Conservation (phyloP, 2,329 filamentous ascomycete genomes). For the Neonectria hederae region DNA sequence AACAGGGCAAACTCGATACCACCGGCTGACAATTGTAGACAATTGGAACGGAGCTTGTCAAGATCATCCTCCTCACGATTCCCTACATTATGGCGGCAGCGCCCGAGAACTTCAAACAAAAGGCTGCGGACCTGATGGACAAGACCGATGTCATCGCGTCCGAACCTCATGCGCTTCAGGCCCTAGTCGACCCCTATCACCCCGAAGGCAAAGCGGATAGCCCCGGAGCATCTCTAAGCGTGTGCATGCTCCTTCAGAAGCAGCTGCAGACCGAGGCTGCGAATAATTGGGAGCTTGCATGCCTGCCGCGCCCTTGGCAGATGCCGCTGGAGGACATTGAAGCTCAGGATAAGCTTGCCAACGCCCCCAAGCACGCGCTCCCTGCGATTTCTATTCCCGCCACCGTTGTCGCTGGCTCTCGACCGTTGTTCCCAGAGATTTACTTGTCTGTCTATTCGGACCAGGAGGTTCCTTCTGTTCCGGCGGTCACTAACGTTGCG, state of each 20-base stretch:
- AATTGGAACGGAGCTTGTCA: slow-evolving; percentile 86
- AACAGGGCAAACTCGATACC: background rate
- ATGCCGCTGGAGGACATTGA: slow-evolving; percentile 70
- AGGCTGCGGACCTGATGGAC: slow-evolving; percentile 82
- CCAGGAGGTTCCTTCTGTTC: slow-evolving; percentile 90
- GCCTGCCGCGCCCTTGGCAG: slow-evolving; percentile 74
- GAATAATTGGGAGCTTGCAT: slow-evolving; percentile 78
- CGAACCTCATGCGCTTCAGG: slow-evolving; percentile 85
- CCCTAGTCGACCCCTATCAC: slow-evolving; percentile 86
- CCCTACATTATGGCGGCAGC: slow-evolving; percentile 86
- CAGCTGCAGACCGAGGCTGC: slow-evolving; percentile 83
- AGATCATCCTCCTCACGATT: slow-evolving; percentile 94
- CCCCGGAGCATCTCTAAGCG: slow-evolving; percentile 70
- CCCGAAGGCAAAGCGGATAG: slow-evolving; percentile 70
- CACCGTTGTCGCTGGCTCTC: slow-evolving; percentile 76
- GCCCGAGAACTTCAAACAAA: slow-evolving; percentile 74
- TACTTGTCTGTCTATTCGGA: slow-evolving; percentile 92
- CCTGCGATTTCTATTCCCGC: slow-evolving; percentile 80
- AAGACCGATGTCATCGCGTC: slow-evolving; percentile 96
- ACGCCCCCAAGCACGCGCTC: slow-evolving; percentile 77
- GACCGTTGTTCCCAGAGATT: slow-evolving; percentile 87
- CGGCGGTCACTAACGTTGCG: slow-evolving; percentile 77
- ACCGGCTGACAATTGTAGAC: slow-evolving; percentile 54
- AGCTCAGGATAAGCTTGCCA: slow-evolving; percentile 66
- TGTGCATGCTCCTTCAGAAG: slow-evolving; percentile 84